Evolutionary conservation across 192 early-diverging fungal genomes (phyloP), one percentile per base, ranked within the genome.

Genomic region (Diversispora epigaea): DNA sequence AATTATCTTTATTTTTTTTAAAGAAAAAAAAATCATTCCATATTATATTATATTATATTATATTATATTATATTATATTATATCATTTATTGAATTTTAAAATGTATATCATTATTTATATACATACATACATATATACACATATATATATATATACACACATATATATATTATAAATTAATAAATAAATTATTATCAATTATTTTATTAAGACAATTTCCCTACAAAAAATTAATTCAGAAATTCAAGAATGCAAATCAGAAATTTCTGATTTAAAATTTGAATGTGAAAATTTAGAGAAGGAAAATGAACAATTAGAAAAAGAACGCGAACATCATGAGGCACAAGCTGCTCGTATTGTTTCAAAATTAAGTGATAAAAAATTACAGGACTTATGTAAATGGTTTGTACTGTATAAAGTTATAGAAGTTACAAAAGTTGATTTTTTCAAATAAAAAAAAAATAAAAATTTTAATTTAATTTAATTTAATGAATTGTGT

Each of bases 251-350:
- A 64, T 19, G 12, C 2, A 64, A 12, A n/a, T 64, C 17, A 41
- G 39, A 64, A 41, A 64, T 64, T 64, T 41, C 12, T 17, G 25
- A 43, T 41, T 43, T 64, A 44, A 44, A 17, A 40, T 64, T 44
- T 43, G 62, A 64, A 44, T 64, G 62, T 64, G 62, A 64, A 41
- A 44, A 41, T 43, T 44, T 32, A 43, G 62, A 64, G 43, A 64
- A 43, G 3, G 62, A 64, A 44, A 64, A 44, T 43, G 62, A 64
- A 17, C n/a, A 14, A 14, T n/a, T 64, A 6, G 25, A 39, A 9
- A 64, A 64, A 64, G 62, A 64, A 64, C 62, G 62, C n/a, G 62
- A 64, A 44, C 32, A 43, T n/a, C 17, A 64, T 17, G 62, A 64
- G 41, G 40, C 62, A n/a, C 17, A 64, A n/a, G 41, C 62, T 15